Base-by-base conservation (phyloP, 768 basidiomycete genomes). In the Amanita subjunquillea region DNA sequence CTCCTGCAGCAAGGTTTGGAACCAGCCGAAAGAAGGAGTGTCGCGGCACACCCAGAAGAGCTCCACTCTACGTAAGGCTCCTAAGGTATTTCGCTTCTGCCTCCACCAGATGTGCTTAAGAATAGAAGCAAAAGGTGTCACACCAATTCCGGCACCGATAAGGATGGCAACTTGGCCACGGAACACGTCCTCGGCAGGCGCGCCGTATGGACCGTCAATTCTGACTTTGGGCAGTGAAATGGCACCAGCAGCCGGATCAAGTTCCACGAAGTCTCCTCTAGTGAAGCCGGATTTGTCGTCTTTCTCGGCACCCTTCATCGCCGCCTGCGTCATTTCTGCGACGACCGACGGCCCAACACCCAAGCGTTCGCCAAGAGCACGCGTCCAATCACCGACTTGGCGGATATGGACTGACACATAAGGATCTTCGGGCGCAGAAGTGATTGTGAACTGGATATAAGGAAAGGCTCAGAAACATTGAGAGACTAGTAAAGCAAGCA, bases 11-110 rank as follows among this genome's bases (percentile, higher is more conserved):
- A 96, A 70, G 55, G 78, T 83, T 66, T 94, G 90, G 79, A 97
- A 95, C 93, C 93, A 96, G 60, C 91, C 92, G 61, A 96, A 92
- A n/a, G 88, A 89, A n/a, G 90, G 90, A n/a, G 87, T 82, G 58
- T 93, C 89, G 64, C 89, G 85, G 65, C 85, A 89, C 57, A 91
- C 79, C 93, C 92, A 95, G 72, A 95, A 89, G 68, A 95, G 94
- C 60, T 95, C 91, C 54, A 96, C 94, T 40, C 87, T 81, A 49
- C 85, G 83, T 53, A 97, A 81, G 29, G 83, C 78, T 30, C 89
- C 88, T 34, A 94, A 71, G 54, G 79, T 76, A 39, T 85, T 84
- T 53, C 75, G 77, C 69, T 81, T 83, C 67, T 94, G 91, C 59
- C 82, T 80, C 71, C 95, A 94, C 92, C 92, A 94, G 56, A 97